phyloP scores from a whole-genome alignment of 177 flowering plant genomes.

The Vitis hybrid region DNA sequence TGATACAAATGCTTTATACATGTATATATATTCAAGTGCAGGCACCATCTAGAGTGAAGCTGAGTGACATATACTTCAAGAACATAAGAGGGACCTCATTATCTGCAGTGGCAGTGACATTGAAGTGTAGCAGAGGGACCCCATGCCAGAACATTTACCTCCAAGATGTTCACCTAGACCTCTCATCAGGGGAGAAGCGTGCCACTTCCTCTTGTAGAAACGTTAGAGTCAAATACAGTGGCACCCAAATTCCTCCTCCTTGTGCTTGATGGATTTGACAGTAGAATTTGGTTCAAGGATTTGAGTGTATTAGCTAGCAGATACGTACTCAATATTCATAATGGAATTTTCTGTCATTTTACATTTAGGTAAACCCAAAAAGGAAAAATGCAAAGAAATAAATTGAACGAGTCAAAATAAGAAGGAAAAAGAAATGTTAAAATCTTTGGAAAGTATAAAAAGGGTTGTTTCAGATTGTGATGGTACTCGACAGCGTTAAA shows the following conservation, averaged over 20 bases:
- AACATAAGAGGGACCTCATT: constrained; percentile 63
- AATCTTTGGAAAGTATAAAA: too few species aligned
- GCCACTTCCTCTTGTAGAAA: constrained; percentile 40
- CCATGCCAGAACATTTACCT: constrained; percentile 60
- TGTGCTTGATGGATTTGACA: constrained; percentile 20
- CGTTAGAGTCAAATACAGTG: constrained; percentile 45
- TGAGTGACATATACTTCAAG: constrained; percentile 50
- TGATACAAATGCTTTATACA: too few species aligned
- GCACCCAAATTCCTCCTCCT: constrained; percentile 65
- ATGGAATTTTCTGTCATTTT: too few species aligned
- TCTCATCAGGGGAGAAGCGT: constrained; percentile 12
- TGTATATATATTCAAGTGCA: constrained; percentile 12
- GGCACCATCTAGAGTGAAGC: constrained; percentile 51
- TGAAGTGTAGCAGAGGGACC: constrained; percentile 53
- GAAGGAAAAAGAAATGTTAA: too few species aligned
- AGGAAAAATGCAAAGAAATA: too few species aligned
- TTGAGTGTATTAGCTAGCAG: too few species aligned
- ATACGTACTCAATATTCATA: too few species aligned
- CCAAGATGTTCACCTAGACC: constrained; percentile 46
- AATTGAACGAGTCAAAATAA: too few species aligned
- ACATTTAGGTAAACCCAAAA: too few species aligned
- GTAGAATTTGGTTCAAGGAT: too few species aligned
- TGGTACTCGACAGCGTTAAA: too few species aligned
- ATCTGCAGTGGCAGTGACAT: constrained; percentile 46
- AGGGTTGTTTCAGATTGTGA: too few species aligned